Percentiles rank a stretch among this genome's conserved stretches.
These are phyloP conservation scores for Talaromyces sp. DNA, from an alignment of 2,329 filamentous ascomycete species.

Conservation along the genomic window DNA sequence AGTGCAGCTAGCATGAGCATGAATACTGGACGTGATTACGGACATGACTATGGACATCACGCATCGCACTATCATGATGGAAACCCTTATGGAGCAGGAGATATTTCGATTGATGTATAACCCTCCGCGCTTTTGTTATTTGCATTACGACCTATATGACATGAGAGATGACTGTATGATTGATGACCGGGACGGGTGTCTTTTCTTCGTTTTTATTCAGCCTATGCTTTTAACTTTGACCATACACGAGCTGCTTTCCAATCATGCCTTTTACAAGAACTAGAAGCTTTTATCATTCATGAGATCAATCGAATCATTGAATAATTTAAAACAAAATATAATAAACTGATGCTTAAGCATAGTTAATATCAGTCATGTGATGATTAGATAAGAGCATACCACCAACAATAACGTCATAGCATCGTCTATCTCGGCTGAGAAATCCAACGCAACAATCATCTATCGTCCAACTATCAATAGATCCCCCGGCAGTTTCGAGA, in stretches of 20 bases:
- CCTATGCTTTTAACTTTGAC: neutral
- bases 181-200: conserved; percentile 7
- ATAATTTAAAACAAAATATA: neutral
- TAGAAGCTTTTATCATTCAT: too few species aligned
- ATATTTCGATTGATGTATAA: conserved; percentile 14
- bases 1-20: conserved; percentile 16
- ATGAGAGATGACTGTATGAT: conserved; percentile 14
- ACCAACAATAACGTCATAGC: conserved; percentile 12
- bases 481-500: neutral
- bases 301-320: too few species aligned
- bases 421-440: conserved; percentile 1
- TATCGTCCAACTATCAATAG: neutral
- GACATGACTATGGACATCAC: neutral
- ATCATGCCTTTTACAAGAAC: neutral
- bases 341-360: neutral
- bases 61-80: conserved; percentile 14
- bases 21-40: conserved; percentile 14
- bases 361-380: conserved; percentile 15
- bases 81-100: conserved; percentile 16
- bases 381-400: conserved; percentile 20
- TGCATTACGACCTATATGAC: conserved; percentile 1
- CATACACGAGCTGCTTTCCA: neutral
- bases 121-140: neutral
- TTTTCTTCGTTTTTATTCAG: neutral
- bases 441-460: neutral